Evolutionary conservation across 805 yeast genomes (phyloP), one percentile per base, ranked within the genome.

Genomic region (Nakazawaea ishiwadae): DNA sequence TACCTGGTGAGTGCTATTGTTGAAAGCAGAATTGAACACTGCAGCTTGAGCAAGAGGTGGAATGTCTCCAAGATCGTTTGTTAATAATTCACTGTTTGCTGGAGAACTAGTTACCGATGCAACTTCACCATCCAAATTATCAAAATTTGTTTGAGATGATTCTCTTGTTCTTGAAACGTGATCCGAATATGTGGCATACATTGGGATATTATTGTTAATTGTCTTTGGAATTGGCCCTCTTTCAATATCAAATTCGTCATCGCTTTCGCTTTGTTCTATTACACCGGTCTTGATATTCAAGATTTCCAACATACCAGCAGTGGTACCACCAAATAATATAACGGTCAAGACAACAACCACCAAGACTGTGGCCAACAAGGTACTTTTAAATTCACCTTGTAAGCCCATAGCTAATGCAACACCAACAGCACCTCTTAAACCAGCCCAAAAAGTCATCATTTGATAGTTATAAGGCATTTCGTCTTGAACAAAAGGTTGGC

Each of bases 401-500:
- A 93, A 68, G 11, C 99, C 99, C 80, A 95, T 88, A 0, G 99
- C 99, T 54, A 93, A 73, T 0, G 99, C 99, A 4, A 93, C 99
- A 49, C 99, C 99, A 27, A 93, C 99, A 1, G 99, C 99, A 45
- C 99, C 99, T 56, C 99, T 74, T 43, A 93, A 69, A 3, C 99
- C 99, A 2, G 99, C 99, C 99, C 99, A 93, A 60, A 93, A 93
- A 38, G 91, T 88, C 99, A 93, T 93, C 86, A 89, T 88, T 65
- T 93, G 99, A 62, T 93, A 93, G 47, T 84, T 87, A 54, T 87
- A 91, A 19, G 96, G 93, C 47, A 93, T 89, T 63, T 91, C 98
- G 53, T 89, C 96, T 2, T 85, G 84, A 9, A 73, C 64, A 2
- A 71, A 53, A 23, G 54, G 38, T 11, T 49, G 54, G 57, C 78